Evolutionary conservation across 352 stramenopile species (phyloP).

Genomic region (Nothophytophthora sp.): DNA sequence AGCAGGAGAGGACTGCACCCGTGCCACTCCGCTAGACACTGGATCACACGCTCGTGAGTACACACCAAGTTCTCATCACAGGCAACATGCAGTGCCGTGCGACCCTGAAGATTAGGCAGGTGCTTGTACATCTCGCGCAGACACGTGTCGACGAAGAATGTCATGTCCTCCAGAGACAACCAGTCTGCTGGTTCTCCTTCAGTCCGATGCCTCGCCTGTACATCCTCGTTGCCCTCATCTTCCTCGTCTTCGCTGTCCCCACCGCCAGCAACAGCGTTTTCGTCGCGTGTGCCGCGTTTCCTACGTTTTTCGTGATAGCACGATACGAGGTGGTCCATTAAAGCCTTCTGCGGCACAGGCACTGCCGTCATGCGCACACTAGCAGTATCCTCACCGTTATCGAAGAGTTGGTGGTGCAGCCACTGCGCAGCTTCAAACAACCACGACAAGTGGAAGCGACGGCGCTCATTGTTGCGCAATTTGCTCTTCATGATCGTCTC

Average conservation of each 20-base stretch:
- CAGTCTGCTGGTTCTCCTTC: constrained; percentile 46
- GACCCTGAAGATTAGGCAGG: constrained; percentile 59
- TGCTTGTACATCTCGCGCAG: constrained; percentile 70
- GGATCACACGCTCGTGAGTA: constrained; percentile 70
- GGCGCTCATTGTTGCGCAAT: constrained; percentile 61
- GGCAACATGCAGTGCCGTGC: constrained; percentile 66
- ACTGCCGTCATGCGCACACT: constrained; percentile 22
- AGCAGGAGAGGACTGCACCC: constrained; percentile 53
- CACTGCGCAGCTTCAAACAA: constrained; percentile 53
- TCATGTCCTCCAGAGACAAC: constrained; percentile 49
- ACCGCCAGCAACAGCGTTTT: constrained; percentile 2
- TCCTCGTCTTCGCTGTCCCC: constrained; percentile 23
- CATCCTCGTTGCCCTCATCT: constrained; percentile 25
- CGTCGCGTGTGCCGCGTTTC: constrained; percentile 14
- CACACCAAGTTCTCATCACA: constrained; percentile 86
- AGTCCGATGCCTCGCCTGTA: constrained; percentile 22
- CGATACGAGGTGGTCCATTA: constrained; percentile 50
- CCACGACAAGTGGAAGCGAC: constrained; percentile 68
- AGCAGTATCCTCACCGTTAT: constrained; percentile 4
- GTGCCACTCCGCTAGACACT: constrained; percentile 48
- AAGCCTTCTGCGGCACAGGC: constrained; percentile 32
- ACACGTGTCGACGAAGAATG: constrained; percentile 65
- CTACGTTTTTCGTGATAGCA: constrained; percentile 40
- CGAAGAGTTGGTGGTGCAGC: constrained; percentile 41
- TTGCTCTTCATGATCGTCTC: constrained; percentile 54